phyloP scores from a whole-genome alignment of 169 alveolate species.

The Miamiensis avidus region DNA sequence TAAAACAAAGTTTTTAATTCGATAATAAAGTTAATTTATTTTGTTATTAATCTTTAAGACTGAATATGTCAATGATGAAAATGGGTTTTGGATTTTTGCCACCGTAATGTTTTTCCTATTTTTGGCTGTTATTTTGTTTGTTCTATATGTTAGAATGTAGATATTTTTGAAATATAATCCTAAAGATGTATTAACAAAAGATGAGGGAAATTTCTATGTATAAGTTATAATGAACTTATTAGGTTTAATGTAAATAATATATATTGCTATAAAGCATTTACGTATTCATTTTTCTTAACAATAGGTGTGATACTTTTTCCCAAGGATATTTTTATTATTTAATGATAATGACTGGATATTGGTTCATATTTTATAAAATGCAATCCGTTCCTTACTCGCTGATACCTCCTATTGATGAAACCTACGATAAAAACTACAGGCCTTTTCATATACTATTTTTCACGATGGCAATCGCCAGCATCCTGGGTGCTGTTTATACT shows the following conservation, averaged over 20 bases:
- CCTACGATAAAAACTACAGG: slow-evolving; percentile 15
- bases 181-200: not conserved
- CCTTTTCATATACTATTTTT: slow-evolving; percentile 29
- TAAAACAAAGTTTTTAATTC: too few species aligned
- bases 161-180: not conserved
- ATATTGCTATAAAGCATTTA: too few species aligned
- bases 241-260: not conserved
- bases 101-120: not conserved
- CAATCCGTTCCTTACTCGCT: slow-evolving; percentile 55
- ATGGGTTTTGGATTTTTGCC: not conserved
- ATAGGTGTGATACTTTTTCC: not conserved
- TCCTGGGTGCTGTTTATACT: slow-evolving; percentile 14
- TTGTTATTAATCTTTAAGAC: not conserved
- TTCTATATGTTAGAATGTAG: not conserved
- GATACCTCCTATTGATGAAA: slow-evolving; percentile 48
- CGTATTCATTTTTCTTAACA: too few species aligned
- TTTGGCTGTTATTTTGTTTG: not conserved
- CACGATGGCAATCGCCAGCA: slow-evolving; percentile 27
- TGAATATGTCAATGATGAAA: not conserved
- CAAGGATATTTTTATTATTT: not conserved
- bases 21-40: too few species aligned
- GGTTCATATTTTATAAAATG: slow-evolving; percentile 71
- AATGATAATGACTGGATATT: slow-evolving; percentile 24
- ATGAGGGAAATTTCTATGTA: not conserved
- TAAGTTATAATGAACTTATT: not conserved